Conservation (phyloP, 192 early-diverging fungal species). For the Linnemannia exigua region DNA sequence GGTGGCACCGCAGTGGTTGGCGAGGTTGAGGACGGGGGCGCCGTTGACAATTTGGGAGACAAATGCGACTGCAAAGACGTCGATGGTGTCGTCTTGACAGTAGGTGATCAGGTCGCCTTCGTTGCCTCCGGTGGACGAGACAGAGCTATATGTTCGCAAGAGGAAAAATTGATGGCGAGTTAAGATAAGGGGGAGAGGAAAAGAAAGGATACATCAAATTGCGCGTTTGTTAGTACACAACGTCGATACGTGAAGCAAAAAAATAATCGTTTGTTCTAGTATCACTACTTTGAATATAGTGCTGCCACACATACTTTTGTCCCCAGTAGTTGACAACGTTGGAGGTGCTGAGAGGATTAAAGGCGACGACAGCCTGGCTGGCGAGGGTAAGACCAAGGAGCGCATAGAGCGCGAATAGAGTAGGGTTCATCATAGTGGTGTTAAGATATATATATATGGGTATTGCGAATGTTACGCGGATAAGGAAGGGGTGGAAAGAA, state of each 20-base stretch:
- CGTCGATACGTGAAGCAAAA: too few relatives aligned
- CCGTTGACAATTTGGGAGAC: conserved; percentile 66
- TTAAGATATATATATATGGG: neutral
- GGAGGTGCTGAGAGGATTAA: conserved; percentile 24
- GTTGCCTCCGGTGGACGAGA: conserved; percentile 7
- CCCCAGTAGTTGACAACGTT: conserved; percentile 56
- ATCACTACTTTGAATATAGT: too few relatives aligned
- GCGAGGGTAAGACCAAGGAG: conserved; percentile 58
- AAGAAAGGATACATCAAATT: neutral
- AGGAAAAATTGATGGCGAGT: neutral
- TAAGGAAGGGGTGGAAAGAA: neutral
- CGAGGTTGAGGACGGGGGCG: conserved; percentile 68
- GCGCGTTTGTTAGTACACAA: too few relatives aligned
- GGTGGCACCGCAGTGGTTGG: conserved; percentile 64
- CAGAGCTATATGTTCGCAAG: conserved; percentile 15
- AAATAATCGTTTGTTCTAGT: too few relatives aligned
- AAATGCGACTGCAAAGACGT: conserved; percentile 72
- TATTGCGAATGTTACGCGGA: neutral
- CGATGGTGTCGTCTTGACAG: conserved; percentile 70
- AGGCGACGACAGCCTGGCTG: neutral
- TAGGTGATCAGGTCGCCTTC: conserved; percentile 56
- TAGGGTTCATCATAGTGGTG: neutral
- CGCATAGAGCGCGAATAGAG: neutral
- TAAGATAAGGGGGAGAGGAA: neutral
- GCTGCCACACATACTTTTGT: conserved; percentile 28